Base-by-base conservation (phyloP, 2,329 filamentous ascomycete genomes). In the Achaetomium macrosporum region DNA sequence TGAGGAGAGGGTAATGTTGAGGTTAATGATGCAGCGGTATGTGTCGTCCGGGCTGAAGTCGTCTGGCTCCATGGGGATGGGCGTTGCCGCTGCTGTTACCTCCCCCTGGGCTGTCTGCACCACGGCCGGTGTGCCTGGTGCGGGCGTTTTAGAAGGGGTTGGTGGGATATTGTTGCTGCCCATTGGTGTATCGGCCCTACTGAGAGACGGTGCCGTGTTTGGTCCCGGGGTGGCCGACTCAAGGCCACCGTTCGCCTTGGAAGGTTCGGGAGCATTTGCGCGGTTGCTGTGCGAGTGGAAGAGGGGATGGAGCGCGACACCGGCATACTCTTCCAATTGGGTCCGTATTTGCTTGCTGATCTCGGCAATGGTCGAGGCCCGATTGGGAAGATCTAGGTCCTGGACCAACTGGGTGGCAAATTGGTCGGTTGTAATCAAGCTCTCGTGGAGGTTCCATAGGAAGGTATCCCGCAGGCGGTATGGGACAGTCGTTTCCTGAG, bases 371-470 rank as follows among this genome's bases (percentile, higher is more conserved):
- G 90, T 80, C 13, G 75, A 70, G 15, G 78, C 77, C 47, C 85
- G 80, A 56, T 88, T 85, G 4, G 92, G 92, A 40, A 99, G 80
- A 67, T 99, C 93, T 40, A 99, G 78, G 66, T 99, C 93, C 59
- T 95, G 89, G 1, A 95, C 91, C 60, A 97, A 83, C 1, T 81
- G 84, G 62, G 87, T 82, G n/a, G 93, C 93, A 67, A 97, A 99
- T 65, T 95, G 88, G 65, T 99, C 93, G 1, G 93, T 95, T 0
- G 93, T 99, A 47, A 91, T 88, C 54, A 96, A 76, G 0, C 89
- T 88, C 73, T 99, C 93, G 70, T 97, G 92, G 13, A 99, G 77
- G 64, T 99, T 99, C 93, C 93, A 99, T 48, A 96, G 73, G 64
- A 99, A 97, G n/a, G 88, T 87, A 63, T 99, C 93, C 64, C 95